Percentiles rank a stretch among this genome's conserved stretches.
Evolutionary conservation across 2,329 filamentous ascomycete genomes (phyloP).

Genomic region (Cladophialophora carrionii): DNA sequence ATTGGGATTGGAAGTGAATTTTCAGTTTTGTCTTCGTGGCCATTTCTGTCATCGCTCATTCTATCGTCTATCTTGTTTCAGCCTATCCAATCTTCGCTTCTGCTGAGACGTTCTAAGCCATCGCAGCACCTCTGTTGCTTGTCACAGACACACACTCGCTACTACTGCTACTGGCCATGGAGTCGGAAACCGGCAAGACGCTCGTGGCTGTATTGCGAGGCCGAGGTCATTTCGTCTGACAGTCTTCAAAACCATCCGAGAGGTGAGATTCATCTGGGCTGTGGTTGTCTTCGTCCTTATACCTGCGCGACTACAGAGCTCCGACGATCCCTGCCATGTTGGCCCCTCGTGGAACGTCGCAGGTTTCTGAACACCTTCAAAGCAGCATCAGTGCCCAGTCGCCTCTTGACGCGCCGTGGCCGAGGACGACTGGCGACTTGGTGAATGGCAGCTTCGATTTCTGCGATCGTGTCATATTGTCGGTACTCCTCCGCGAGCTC

Average conservation of each 20-base stretch:
- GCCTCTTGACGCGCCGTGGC: not conserved
- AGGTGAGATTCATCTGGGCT: not conserved
- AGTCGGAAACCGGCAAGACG: too few relatives aligned
- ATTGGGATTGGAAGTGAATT: not conserved
- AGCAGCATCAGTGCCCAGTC: not conserved
- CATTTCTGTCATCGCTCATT: not conserved
- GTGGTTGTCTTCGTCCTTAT: not conserved
- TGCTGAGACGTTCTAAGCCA: too few relatives aligned
- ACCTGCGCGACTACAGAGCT: not conserved
- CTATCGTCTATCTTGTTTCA: not conserved
- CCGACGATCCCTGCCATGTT: not conserved
- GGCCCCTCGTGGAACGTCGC: not conserved
- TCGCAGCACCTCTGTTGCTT: too few relatives aligned
- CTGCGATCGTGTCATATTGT: slow-evolving; percentile 5
- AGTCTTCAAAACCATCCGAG: not conserved
- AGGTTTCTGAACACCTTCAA: not conserved
- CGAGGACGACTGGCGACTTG: not conserved
- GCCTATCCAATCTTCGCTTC: not conserved
- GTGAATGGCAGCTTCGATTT: slow-evolving; percentile 5
- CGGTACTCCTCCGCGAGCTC: slow-evolving; percentile 7
- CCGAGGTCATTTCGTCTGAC: too few relatives aligned
- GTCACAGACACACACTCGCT: too few relatives aligned
- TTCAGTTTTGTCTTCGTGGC: too few relatives aligned
- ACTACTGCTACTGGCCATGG: too few relatives aligned
- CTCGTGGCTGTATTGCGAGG: too few relatives aligned